These are phyloP conservation scores for Favolaschia claudopus DNA, from an alignment of 768 basidiomycete genomes.

Conservation along the genomic window DNA sequence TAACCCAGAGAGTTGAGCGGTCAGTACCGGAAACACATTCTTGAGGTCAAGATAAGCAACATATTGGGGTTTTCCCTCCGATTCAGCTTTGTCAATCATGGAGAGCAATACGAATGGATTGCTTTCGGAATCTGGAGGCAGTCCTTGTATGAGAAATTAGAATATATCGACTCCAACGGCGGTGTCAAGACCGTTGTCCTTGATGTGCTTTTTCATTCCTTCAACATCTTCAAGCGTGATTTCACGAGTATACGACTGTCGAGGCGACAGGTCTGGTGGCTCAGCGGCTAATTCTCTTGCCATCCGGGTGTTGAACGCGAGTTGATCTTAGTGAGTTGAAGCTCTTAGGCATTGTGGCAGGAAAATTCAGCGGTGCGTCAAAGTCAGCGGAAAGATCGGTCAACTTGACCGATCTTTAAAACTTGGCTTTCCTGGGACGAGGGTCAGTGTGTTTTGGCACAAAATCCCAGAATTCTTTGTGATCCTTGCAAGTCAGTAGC, in stretches of 20 bases:
- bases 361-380: background rate
- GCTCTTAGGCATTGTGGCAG: background rate
- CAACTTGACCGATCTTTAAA: background rate
- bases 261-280: background rate
- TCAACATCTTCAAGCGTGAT: background rate
- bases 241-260: background rate
- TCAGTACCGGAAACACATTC: background rate
- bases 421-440: background rate
- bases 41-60: too few relatives aligned
- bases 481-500: background rate
- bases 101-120: too few relatives aligned
- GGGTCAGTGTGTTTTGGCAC: background rate
- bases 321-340: background rate
- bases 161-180: background rate
- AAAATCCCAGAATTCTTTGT: background rate
- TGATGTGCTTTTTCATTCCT: background rate
- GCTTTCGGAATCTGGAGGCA: conserved; percentile 8
- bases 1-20: background rate
- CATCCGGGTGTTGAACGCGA: background rate
- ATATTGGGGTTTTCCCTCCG: too few relatives aligned
- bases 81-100: too few relatives aligned
- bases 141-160: background rate
- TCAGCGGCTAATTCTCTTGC: background rate
- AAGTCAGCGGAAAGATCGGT: background rate
- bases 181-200: background rate